Percentiles rank a stretch among this genome's conserved stretches.
Evolutionary conservation across 352 stramenopile genomes (phyloP).

Genomic region (Phytopythium boreale): DNA sequence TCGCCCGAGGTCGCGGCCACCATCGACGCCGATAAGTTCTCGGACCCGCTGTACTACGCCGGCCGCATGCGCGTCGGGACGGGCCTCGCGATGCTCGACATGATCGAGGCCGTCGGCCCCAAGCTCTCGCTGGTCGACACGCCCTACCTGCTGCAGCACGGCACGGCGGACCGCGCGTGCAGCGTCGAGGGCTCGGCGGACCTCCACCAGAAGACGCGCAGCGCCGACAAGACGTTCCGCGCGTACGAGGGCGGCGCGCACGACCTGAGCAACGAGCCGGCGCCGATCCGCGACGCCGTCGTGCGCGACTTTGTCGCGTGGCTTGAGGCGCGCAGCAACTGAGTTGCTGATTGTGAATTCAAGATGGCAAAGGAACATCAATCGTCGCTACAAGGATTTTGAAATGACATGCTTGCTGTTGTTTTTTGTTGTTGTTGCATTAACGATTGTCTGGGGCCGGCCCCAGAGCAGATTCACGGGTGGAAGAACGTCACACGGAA

Average conservation of each 20-base stretch:
- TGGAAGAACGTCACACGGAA: not conserved
- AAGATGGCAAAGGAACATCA: not conserved
- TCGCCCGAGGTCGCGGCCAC: constrained; percentile 52
- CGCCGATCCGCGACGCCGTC: constrained; percentile 53
- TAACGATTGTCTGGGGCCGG: not conserved
- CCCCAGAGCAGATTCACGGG: not conserved
- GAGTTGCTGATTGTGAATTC: not conserved
- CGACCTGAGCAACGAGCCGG: constrained; percentile 74
- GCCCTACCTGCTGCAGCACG: constrained; percentile 79
- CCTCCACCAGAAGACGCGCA: constrained; percentile 50
- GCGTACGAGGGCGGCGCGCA: constrained; percentile 54
- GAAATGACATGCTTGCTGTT: not conserved
- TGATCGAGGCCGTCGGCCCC: constrained; percentile 49
- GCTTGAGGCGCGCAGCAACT: constrained; percentile 38
- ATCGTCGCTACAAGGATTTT: not conserved
- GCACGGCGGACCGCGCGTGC: constrained; percentile 62
- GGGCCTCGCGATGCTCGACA: constrained; percentile 63
- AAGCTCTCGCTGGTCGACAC: constrained; percentile 58
- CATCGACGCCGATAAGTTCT: constrained; percentile 48
- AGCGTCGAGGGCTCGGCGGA: constrained; percentile 62
- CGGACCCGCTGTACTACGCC: constrained; percentile 73
- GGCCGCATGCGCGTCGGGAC: constrained; percentile 72
- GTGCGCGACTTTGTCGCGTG: constrained; percentile 70
- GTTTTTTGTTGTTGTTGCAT: not conserved
- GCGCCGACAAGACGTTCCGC: constrained; percentile 71